Conservation (phyloP, 2,329 filamentous ascomycete species). For the Helminthosporium solani region DNA sequence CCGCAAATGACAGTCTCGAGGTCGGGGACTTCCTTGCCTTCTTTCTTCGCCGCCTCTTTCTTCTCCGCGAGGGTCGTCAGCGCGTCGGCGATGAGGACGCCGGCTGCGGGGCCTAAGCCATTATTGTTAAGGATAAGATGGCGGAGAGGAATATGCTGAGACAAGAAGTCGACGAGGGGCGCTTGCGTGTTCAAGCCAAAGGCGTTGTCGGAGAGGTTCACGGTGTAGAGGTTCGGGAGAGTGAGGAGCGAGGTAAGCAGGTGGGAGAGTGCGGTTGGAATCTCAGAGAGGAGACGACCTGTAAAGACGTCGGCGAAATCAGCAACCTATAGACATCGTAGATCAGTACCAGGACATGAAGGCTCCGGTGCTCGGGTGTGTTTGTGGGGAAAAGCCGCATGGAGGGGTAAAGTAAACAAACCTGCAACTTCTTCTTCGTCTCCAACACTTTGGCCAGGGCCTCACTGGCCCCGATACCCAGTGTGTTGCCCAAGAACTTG, state of each 20-base stretch:
- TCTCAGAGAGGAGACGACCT: slow-evolving; percentile 86
- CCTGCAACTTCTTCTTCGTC: slow-evolving; percentile 79
- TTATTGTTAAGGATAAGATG: slow-evolving; percentile 99
- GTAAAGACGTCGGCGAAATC: slow-evolving; percentile 99
- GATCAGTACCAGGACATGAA: too few relatives aligned
- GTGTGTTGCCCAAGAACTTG: slow-evolving; percentile 83
- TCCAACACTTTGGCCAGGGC: slow-evolving; percentile 79
- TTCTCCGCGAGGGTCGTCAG: slow-evolving; percentile 78
- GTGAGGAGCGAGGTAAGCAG: slow-evolving; percentile 85
- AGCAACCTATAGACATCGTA: slow-evolving; percentile 55
- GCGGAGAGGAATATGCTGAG: slow-evolving; percentile 82
- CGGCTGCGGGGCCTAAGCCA: slow-evolving; percentile 87
- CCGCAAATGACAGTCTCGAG: slow-evolving; percentile 98
- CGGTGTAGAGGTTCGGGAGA: slow-evolving; percentile 80
- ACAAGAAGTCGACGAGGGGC: slow-evolving; percentile 88
- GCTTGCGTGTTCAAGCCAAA: slow-evolving; percentile 95
- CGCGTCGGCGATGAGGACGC: slow-evolving; percentile 84
- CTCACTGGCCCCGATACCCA: slow-evolving; percentile 85
- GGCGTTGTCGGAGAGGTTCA: slow-evolving; percentile 97
- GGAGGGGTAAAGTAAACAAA: slow-evolving; percentile 36
- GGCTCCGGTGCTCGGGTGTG: too few relatives aligned
- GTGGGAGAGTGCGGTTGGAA: slow-evolving; percentile 81
- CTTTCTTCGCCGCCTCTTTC: slow-evolving; percentile 75
- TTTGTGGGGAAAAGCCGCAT: not conserved
- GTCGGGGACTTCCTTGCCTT: slow-evolving; percentile 71